These are phyloP conservation scores for Xylaria sp. DNA, from an alignment of 2,329 filamentous ascomycete genomes.

Conservation along the genomic window DNA sequence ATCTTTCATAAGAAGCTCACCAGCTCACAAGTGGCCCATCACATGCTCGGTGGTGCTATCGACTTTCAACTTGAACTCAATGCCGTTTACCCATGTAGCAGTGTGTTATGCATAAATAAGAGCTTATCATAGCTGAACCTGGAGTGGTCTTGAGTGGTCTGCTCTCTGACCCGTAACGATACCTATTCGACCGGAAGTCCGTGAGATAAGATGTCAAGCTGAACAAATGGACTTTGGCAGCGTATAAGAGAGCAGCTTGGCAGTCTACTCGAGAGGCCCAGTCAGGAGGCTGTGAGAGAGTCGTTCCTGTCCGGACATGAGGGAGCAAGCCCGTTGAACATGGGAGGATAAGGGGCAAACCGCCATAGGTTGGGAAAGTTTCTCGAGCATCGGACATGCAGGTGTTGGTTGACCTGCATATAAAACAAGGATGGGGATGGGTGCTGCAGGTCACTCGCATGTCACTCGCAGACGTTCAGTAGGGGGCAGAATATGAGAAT, in stretches of 20 bases:
- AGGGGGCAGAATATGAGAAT: neutral
- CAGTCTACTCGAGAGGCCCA: neutral
- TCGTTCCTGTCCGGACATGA: neutral
- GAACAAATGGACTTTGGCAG: slow-evolving; percentile 7
- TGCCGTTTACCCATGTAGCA: neutral
- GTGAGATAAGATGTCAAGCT: slow-evolving; percentile 15
- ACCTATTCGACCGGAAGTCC: slow-evolving; percentile 24
- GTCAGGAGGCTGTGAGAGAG: neutral
- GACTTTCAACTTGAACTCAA: no score
- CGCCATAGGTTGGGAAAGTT: neutral
- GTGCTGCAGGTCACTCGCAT: neutral
- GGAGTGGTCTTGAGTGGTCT: neutral
- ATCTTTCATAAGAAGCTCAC: neutral
- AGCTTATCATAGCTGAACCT: slow-evolving; percentile 3
- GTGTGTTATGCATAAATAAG: slow-evolving; percentile 2
- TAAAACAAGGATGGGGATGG: neutral
- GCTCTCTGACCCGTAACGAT: slow-evolving; percentile 9
- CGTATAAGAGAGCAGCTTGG: neutral
- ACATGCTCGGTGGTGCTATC: no score
- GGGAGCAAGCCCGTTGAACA: neutral
- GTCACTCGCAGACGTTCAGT: neutral
- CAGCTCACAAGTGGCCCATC: neutral
- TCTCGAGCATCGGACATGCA: neutral
- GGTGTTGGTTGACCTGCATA: slow-evolving; percentile 3
- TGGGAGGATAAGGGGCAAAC: neutral